Base-by-base conservation (phyloP, 2,329 filamentous ascomycete species). In the Paecilomyces fulvus region DNA sequence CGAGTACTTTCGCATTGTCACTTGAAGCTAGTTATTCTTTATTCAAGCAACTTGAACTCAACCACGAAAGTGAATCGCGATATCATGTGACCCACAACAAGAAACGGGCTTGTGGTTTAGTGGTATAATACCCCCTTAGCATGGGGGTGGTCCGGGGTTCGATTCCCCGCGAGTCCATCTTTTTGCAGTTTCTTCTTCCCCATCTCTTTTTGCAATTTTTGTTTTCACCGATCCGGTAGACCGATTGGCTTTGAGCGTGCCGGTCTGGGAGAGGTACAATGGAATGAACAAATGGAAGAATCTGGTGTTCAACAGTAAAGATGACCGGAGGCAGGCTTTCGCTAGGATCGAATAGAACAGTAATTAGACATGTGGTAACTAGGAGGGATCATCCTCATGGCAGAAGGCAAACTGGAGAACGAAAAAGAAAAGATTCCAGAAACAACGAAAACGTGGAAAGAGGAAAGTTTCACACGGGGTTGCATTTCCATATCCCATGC, bases 51-150 rank as follows among this genome's bases (percentile, higher is more conserved):
- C 5, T 9, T n/a, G 7, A 43, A 43, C 1, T 17, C 14, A 17
- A 43, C 14, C n/a, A 8, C 5, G 37, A 43, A 43, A 43, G n/a
- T 43, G 37, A 43, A 17, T 20, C 37, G 5, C 37, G 51, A 33
- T 6, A 28, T 30, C 51, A 52, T 50, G 49, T 25, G 49, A 50
- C 49, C 49, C 21, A 50, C 37, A 43, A 43, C 37, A 17, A n/a
- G 4, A 57, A 60, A 33, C 63, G 65, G 65, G 65, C 65, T 67
- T 67, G 70, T 75, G 73, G 73, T 75, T 75, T 75, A 75, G 73
- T 75, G 73, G 73, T 76, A 75, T 75, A 73, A 75, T 75, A 70
- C 71, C 66, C 72, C 71, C 73, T 75, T 75, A 75, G 73, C 71
- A 75, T 76, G 73, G 73, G 73, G 68, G 74, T 70, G 74, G 74